These are phyloP conservation scores for Penicillium sp. DNA, from an alignment of 2,329 filamentous ascomycete genomes.

Conservation along the genomic window DNA sequence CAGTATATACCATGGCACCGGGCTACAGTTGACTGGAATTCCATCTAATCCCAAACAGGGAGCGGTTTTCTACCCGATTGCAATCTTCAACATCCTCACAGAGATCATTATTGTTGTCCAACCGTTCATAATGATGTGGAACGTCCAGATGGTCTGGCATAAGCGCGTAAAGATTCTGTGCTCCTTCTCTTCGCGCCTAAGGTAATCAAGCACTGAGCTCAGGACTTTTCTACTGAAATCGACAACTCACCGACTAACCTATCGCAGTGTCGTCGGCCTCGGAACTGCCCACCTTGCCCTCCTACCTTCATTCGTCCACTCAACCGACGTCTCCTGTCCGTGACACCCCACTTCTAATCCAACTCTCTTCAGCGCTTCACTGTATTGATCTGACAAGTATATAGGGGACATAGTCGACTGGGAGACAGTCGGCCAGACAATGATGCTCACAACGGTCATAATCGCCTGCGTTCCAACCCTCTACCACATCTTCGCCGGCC, in stretches of 20 bases:
- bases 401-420: slow-evolving; percentile 21
- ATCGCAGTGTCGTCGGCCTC: slow-evolving; percentile 16
- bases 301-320: slow-evolving; percentile 18
- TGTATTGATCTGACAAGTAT: slow-evolving; percentile 1
- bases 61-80: slow-evolving; percentile 20
- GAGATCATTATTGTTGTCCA: slow-evolving; percentile 18
- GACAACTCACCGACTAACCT: background rate
- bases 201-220: slow-evolving; percentile 4
- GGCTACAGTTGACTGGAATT: background rate
- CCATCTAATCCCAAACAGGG: slow-evolving; percentile 12
- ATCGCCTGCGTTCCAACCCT: slow-evolving; percentile 28
- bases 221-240: background rate
- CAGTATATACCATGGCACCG: background rate
- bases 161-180: slow-evolving; percentile 24
- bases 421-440: slow-evolving; percentile 21
- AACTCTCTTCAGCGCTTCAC: background rate
- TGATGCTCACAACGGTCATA: slow-evolving; percentile 26
- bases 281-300: slow-evolving; percentile 17
- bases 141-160: slow-evolving; percentile 21
- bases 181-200: slow-evolving; percentile 19
- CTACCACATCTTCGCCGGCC: slow-evolving; percentile 28
- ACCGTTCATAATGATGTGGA: slow-evolving; percentile 27
- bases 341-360: background rate
- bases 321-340: slow-evolving; percentile 21
- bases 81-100: slow-evolving; percentile 18